phyloP scores from a whole-genome alignment of 352 stramenopile species.

The Phytophthora hybrid region DNA sequence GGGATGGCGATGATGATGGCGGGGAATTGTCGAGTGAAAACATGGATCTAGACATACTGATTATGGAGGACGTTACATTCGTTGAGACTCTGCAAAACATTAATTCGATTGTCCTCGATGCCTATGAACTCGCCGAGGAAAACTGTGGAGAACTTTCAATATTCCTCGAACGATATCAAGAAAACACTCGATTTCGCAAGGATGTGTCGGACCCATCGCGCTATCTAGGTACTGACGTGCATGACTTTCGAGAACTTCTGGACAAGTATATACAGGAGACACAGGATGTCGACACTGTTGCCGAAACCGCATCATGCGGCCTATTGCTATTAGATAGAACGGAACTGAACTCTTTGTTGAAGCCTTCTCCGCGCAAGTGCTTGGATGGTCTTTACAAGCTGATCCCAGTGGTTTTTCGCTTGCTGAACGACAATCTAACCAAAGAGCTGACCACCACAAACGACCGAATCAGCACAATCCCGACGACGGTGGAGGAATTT shows the following conservation, averaged over 20 bases:
- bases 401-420: slow-evolving; percentile 66
- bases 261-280: slow-evolving; percentile 75
- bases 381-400: slow-evolving; percentile 64
- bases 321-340: slow-evolving; percentile 68
- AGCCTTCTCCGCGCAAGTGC: slow-evolving; percentile 73
- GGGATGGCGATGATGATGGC: slow-evolving; percentile 50
- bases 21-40: slow-evolving; percentile 51
- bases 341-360: slow-evolving; percentile 65
- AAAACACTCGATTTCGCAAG: slow-evolving; percentile 73
- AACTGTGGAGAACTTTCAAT: slow-evolving; percentile 69
- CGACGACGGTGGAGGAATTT: slow-evolving; percentile 76
- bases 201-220: slow-evolving; percentile 39
- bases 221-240: slow-evolving; percentile 46
- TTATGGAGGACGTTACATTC: slow-evolving; percentile 77
- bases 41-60: slow-evolving; percentile 83
- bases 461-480: slow-evolving; percentile 77
- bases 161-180: slow-evolving; percentile 80
- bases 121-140: slow-evolving; percentile 57
- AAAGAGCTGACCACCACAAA: slow-evolving; percentile 61
- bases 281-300: slow-evolving; percentile 56
- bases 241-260: slow-evolving; percentile 70
- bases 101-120: slow-evolving; percentile 60
- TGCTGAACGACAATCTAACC: slow-evolving; percentile 70
- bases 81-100: slow-evolving; percentile 65
- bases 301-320: slow-evolving; percentile 54